phyloP scores from a whole-genome alignment of 2,329 filamentous ascomycete species.

The Aureobasidium leucospermi region DNA sequence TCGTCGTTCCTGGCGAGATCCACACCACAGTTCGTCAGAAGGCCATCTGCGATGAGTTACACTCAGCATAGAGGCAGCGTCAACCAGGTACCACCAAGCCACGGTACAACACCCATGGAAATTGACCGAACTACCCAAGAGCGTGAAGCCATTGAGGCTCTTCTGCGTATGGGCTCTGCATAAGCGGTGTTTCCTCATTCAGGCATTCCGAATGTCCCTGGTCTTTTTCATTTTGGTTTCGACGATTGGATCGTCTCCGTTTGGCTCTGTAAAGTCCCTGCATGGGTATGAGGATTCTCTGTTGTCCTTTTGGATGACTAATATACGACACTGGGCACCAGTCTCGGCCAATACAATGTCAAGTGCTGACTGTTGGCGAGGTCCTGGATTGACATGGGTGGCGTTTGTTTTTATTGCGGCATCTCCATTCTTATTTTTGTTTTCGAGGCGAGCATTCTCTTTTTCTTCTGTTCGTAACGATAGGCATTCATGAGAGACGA shows the following conservation, averaged over 20 bases:
- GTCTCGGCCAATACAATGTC: constrained; percentile 21
- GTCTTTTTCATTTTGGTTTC: background rate
- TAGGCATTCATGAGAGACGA: constrained; percentile 1
- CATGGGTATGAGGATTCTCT: background rate
- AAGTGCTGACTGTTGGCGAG: constrained; percentile 29
- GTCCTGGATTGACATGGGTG: constrained; percentile 33
- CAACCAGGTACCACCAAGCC: background rate
- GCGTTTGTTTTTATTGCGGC: constrained; percentile 15
- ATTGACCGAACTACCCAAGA: constrained; percentile 55
- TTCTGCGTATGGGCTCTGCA: constrained; percentile 69
- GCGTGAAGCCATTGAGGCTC: constrained; percentile 72
- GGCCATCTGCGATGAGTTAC: constrained; percentile 8
- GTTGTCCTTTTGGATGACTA: constrained; percentile 4
- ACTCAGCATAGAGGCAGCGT: background rate
- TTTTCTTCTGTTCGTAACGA: background rate
- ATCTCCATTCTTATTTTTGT: constrained; percentile 11
- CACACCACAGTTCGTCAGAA: constrained; percentile 6
- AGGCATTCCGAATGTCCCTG: background rate
- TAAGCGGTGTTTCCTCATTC: constrained; percentile 17
- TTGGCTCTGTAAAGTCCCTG: background rate
- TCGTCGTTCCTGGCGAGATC: constrained; percentile 13
- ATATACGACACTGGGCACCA: constrained; percentile 30
- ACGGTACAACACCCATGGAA: constrained; percentile 12
- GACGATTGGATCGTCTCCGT: background rate
- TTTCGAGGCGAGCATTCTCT: constrained; percentile 6